Conservation (phyloP, 2,329 filamentous ascomycete genomes). For the Penicillium occitanis region DNA sequence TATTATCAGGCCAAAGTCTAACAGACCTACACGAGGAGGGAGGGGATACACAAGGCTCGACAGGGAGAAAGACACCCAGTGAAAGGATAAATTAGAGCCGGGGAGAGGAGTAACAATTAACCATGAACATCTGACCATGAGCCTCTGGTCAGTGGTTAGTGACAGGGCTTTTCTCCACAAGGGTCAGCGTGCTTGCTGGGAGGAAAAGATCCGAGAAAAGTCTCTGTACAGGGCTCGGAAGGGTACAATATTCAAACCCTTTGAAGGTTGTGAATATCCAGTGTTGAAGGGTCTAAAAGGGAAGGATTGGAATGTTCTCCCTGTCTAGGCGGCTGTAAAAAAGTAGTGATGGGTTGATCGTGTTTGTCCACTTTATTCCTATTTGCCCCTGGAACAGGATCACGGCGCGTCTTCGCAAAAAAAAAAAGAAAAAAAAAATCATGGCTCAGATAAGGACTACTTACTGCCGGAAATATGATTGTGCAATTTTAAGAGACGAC, state of each 20-base stretch:
- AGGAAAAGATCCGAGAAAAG: constrained; percentile 10
- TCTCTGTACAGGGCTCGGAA: background rate
- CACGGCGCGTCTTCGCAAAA: background rate
- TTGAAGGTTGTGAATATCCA: background rate
- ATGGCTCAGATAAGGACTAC: background rate
- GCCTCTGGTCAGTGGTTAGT: background rate
- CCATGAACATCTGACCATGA: background rate
- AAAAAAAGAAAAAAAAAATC: background rate
- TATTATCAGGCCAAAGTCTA: constrained; percentile 15
- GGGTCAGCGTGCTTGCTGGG: background rate
- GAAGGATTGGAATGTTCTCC: constrained; percentile 16
- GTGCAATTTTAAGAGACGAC: background rate
- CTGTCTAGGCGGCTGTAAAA: constrained; percentile 4
- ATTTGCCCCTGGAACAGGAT: constrained; percentile 17
- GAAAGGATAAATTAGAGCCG: background rate
- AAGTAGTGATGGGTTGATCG: background rate
- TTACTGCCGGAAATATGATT: background rate
- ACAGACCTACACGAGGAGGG: constrained; percentile 13
- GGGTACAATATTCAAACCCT: background rate
- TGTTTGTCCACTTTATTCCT: background rate
- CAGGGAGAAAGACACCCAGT: constrained; percentile 5
- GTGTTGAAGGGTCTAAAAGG: background rate
- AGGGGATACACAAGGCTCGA: background rate
- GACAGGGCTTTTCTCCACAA: constrained; percentile 2
- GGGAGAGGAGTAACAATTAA: constrained; percentile 1